Conservation (phyloP, 345 rosid species). For the Citrus cavaleriei region DNA sequence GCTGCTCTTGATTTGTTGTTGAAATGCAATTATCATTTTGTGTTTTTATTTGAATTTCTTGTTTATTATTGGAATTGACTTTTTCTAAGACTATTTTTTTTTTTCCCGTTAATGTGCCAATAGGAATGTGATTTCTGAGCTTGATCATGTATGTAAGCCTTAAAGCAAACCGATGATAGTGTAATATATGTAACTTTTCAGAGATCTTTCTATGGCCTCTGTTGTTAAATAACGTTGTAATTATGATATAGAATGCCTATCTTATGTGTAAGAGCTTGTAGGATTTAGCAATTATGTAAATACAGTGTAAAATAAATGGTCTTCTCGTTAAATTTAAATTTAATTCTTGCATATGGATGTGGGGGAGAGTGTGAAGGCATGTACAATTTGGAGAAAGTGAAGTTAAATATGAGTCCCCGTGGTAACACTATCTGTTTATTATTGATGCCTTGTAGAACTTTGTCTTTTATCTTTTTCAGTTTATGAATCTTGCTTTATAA, state of each 20-base stretch:
- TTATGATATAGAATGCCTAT: not conserved
- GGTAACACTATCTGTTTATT: not conserved
- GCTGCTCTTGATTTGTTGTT: not conserved
- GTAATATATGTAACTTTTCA: not conserved
- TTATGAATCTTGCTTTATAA: slow-evolving; percentile 11
- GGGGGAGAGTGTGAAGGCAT: not conserved
- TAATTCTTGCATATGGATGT: not conserved
- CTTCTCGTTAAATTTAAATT: not conserved
- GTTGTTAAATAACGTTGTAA: not conserved
- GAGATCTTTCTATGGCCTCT: not conserved
- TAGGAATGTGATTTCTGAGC: not conserved
- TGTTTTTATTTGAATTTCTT: not conserved
- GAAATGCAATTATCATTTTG: not conserved
- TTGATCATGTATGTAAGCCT: not conserved
- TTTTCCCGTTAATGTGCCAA: not conserved
- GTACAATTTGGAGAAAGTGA: not conserved
- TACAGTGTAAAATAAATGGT: not conserved
- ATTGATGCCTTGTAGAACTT: slow-evolving; percentile 11
- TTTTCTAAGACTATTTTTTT: not conserved
- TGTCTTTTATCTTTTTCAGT: not conserved
- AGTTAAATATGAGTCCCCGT: not conserved
- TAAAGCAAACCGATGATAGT: not conserved
- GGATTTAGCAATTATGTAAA: not conserved
- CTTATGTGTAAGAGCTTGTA: not conserved
- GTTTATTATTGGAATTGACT: not conserved